Evolutionary conservation across 257 asterid genomes (phyloP).

Genomic region (Nicotiana attenuata): DNA sequence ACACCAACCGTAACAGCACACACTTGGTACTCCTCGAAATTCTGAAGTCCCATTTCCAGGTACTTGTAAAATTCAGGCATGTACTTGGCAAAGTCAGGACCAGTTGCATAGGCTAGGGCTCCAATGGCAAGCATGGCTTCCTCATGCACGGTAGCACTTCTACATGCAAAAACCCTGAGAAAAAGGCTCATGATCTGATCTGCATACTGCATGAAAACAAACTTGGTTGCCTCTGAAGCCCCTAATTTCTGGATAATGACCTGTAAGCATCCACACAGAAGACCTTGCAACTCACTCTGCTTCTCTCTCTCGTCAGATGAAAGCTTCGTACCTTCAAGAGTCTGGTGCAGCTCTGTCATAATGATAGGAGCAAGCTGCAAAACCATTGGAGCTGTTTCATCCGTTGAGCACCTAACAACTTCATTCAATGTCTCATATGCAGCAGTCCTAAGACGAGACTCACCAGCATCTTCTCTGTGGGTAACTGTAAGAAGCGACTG

Average conservation of each 20-base stretch:
- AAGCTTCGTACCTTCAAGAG: conserved; percentile 64
- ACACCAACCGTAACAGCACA: conserved; percentile 90
- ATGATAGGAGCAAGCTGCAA: conserved; percentile 70
- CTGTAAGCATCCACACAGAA: conserved; percentile 77
- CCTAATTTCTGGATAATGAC: conserved; percentile 79
- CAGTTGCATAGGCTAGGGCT: conserved; percentile 72
- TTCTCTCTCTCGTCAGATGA: conserved; percentile 76
- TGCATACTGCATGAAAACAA: conserved; percentile 62
- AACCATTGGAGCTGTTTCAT: conserved; percentile 68
- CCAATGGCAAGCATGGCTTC: conserved; percentile 96
- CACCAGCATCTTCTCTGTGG: conserved; percentile 82
- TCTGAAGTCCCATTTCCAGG: conserved; percentile 87
- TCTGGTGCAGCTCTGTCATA: conserved; percentile 74
- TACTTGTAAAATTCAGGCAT: conserved; percentile 83
- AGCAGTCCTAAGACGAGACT: conserved; percentile 68
- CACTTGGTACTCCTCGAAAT: conserved; percentile 86
- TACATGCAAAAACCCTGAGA: conserved; percentile 68
- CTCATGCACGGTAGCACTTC: conserved; percentile 86
- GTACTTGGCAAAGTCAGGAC: conserved; percentile 64
- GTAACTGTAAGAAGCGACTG: conserved; percentile 62
- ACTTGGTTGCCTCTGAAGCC: conserved; percentile 52
- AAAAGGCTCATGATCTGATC: conserved; percentile 81
- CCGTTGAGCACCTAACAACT: conserved; percentile 74
- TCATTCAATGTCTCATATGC: conserved; percentile 86
- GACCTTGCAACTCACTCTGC: conserved; percentile 76